phyloP scores from a whole-genome alignment of 164 flowering plant genomes.

The Santalum album region DNA sequence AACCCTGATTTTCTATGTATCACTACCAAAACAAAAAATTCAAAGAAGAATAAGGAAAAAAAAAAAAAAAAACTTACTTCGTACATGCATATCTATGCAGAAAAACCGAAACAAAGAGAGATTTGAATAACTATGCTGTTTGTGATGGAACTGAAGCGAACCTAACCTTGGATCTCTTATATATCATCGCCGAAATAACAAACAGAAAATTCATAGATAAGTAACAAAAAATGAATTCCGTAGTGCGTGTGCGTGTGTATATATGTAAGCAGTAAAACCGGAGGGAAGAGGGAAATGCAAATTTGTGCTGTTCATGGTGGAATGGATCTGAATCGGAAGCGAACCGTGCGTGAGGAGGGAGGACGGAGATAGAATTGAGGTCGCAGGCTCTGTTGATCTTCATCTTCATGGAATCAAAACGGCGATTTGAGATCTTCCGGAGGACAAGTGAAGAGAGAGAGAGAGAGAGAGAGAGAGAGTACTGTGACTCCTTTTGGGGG shows the following conservation, averaged over 20 bases:
- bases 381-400: constrained; percentile 83
- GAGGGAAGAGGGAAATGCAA: neutral
- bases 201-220: no score
- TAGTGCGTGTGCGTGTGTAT: no score
- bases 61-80: constrained; percentile 4
- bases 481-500: no score
- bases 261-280: neutral
- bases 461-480: no score
- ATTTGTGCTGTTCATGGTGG: no score
- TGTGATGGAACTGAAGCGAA: no score
- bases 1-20: constrained; percentile 43
- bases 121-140: neutral
- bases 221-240: no score
- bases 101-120: neutral
- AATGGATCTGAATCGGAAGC: neutral
- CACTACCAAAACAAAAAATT: neutral
- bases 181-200: no score
- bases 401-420: constrained; percentile 29
- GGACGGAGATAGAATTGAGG: constrained; percentile 82
- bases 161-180: no score
- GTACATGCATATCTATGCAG: no score
- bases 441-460: neutral
- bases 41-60: neutral
- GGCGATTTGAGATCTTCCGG: neutral
- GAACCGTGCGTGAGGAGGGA: constrained; percentile 78